Conservation (phyloP, 768 basidiomycete genomes). For the Pluteus cervinus region DNA sequence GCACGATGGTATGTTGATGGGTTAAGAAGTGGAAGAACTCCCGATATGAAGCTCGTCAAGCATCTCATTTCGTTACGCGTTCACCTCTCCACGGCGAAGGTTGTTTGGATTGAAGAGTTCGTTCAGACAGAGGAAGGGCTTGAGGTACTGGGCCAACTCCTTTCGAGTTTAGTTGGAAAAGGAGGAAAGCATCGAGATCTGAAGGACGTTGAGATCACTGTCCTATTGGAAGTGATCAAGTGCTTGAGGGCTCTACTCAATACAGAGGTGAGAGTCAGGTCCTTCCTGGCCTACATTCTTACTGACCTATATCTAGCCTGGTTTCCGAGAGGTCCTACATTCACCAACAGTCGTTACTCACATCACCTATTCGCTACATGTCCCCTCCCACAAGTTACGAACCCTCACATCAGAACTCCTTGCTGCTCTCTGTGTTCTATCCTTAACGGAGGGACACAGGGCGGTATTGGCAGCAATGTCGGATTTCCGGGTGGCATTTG, state of each 20-base stretch:
- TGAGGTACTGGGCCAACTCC: conserved; percentile 48
- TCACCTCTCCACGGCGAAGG: conserved; percentile 75
- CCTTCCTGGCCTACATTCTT: conserved; percentile 1
- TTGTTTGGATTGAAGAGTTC: conserved; percentile 78
- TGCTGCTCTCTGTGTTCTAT: conserved; percentile 78
- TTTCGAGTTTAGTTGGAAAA: conserved; percentile 61
- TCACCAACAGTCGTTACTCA: conserved; percentile 64
- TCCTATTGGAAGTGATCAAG: conserved; percentile 69
- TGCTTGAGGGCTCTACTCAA: conserved; percentile 82
- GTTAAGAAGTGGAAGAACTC: conserved; percentile 46
- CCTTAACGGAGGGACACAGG: conserved; percentile 62
- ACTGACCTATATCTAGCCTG: conserved; percentile 39
- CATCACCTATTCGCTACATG: conserved; percentile 65
- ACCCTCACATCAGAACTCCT: conserved; percentile 71
- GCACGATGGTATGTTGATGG: conserved; percentile 61
- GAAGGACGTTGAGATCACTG: conserved; percentile 60
- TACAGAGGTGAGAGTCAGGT: conserved; percentile 65
- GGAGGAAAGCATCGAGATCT: conserved; percentile 55
- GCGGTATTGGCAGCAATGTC: conserved; percentile 74
- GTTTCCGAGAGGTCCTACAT: conserved; percentile 61
- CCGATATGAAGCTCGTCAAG: conserved; percentile 61
- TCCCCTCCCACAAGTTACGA: conserved; percentile 61
- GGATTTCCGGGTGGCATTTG: conserved; percentile 66
- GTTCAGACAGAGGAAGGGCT: conserved; percentile 61
- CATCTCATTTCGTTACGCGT: conserved; percentile 80